phyloP scores from a whole-genome alignment of 371 early-diverging fungal species.

The Mucor saturninus region DNA sequence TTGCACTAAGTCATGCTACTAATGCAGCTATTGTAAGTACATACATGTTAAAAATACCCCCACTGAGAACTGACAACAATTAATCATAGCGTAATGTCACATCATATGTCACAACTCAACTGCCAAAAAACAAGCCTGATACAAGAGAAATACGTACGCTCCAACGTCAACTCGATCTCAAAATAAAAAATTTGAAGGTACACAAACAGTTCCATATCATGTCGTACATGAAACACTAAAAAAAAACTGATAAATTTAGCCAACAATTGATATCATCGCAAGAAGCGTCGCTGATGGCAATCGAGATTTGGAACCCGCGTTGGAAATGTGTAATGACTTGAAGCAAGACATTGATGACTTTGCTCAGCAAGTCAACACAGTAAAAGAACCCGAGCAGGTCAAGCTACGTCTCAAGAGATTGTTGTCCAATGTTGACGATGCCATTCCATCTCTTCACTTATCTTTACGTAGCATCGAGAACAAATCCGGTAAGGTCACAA shows the following conservation, averaged over 20 bases:
- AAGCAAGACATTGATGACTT: constrained; percentile 63
- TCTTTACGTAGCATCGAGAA: constrained; percentile 41
- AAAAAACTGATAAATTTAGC: constrained; percentile 38
- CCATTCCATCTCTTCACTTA: constrained; percentile 70
- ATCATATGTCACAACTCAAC: constrained; percentile 52
- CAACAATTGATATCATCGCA: constrained; percentile 75
- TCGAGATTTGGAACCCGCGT: constrained; percentile 60
- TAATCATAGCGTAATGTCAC: constrained; percentile 56
- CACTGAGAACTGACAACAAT: not conserved
- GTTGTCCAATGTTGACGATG: constrained; percentile 61
- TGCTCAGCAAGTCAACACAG: constrained; percentile 32
- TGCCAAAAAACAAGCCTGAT: constrained; percentile 42
- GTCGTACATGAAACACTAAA: constrained; percentile 32
- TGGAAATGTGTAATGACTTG: constrained; percentile 65
- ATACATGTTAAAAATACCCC: not conserved
- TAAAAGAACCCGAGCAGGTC: constrained; percentile 31
- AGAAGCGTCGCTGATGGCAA: constrained; percentile 71
- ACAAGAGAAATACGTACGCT: constrained; percentile 35
- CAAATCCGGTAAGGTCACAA: constrained; percentile 6
- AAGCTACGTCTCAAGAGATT: constrained; percentile 49
- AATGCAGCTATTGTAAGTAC: constrained; percentile 65
- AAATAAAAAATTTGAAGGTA: constrained; percentile 53
- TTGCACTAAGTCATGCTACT: constrained; percentile 73
- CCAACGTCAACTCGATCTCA: constrained; percentile 52
- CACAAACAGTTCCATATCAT: constrained; percentile 12